Evolutionary conservation across 2,329 filamentous ascomycete genomes (phyloP).

Genomic region (Ceratocystis variospora): DNA sequence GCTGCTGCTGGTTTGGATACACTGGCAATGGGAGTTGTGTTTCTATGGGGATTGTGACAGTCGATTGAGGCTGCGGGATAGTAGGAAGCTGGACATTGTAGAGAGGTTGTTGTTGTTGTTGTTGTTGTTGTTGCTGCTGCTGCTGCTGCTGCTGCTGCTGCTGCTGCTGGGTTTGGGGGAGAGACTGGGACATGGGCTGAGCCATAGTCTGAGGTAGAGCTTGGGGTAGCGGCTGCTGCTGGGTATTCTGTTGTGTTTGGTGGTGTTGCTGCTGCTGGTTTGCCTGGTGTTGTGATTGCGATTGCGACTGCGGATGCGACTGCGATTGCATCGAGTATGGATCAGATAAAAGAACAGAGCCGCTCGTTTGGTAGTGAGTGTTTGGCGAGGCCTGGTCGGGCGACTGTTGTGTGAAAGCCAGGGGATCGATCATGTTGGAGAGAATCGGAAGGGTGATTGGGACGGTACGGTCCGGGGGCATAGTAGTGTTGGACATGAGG

Average conservation of each 20-base stretch:
- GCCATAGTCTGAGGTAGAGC: not conserved
- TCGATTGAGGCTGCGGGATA: not conserved
- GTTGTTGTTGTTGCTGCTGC: not conserved
- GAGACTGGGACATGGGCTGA: not conserved
- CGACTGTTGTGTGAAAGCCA: not conserved
- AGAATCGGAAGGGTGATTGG: conserved; percentile 11
- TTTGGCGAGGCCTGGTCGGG: conserved; percentile 1
- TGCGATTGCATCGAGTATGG: conserved; percentile 8
- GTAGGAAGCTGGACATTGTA: conserved; percentile 10
- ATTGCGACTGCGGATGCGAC: not conserved
- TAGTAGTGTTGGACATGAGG: not conserved
- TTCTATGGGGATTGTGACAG: not conserved
- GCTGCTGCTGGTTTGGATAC: not conserved
- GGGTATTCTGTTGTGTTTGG: conserved; percentile 3
- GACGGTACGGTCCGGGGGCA: not conserved
- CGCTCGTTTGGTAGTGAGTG: conserved; percentile 5
- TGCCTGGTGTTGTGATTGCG: not conserved
- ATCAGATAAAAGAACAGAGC: conserved; percentile 1
- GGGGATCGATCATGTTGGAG: conserved; percentile 1
- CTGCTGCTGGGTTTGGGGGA: no score
- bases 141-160: no score
- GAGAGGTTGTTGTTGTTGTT: not conserved
- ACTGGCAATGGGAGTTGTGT: conserved; percentile 2
- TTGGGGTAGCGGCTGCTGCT: conserved; percentile 2
- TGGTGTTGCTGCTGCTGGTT: not conserved